Evolutionary conservation across 2,329 filamentous ascomycete genomes (phyloP).

Genomic region (Podosphaera xanthii): DNA sequence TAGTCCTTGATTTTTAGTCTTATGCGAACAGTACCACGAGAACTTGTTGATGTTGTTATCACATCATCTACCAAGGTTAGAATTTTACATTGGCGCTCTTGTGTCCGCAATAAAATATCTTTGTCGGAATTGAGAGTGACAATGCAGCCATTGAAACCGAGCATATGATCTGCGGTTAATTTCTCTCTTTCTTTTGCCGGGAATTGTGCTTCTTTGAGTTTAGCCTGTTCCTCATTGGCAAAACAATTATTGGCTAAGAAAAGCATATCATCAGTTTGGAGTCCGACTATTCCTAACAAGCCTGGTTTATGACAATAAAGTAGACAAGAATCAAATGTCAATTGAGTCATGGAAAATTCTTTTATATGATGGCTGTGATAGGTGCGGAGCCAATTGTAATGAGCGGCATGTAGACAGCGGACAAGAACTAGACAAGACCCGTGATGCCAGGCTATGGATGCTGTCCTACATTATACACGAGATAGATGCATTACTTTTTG

Average conservation of each 20-base stretch:
- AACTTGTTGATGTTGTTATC: no score
- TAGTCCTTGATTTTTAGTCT: no score
- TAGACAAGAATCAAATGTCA: neutral
- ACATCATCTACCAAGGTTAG: no score
- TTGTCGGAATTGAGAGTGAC: neutral
- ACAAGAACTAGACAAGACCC: no score
- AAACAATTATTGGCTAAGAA: neutral
- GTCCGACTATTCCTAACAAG: neutral
- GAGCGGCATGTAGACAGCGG: no score
- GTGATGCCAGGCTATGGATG: no score
- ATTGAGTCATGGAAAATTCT: neutral
- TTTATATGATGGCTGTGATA: neutral
- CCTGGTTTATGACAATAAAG: neutral
- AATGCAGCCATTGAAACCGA: conserved; percentile 1
- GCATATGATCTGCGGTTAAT: neutral
- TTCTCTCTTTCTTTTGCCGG: neutral
- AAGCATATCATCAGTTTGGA: neutral
- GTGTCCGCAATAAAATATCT: no score
- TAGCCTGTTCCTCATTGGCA: neutral
- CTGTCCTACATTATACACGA: no score
- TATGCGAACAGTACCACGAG: no score
- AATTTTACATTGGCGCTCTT: no score
- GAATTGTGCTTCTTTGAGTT: neutral
- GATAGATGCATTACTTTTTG: no score
- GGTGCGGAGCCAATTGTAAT: no score